Percentiles rank a stretch among this genome's conserved stretches.
phyloP scores from a whole-genome alignment of 208 protist species.

The Wallacemonas sp. region DNA sequence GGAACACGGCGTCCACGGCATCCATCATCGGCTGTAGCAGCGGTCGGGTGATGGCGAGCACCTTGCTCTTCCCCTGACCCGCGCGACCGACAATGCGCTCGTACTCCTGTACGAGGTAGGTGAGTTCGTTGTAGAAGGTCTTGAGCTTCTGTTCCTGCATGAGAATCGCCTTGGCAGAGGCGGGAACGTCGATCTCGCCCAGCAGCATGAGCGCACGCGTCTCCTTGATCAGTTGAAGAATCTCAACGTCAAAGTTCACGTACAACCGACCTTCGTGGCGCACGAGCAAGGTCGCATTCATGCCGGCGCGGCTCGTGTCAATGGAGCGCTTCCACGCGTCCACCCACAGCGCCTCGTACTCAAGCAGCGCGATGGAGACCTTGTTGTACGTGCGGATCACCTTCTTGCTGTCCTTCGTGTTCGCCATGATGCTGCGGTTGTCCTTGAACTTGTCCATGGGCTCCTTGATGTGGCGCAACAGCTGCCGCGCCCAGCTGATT shows the following conservation, averaged over 20 bases:
- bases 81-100: slow-evolving; percentile 78
- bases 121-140: slow-evolving; percentile 94
- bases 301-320: slow-evolving; percentile 90
- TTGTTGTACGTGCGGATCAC: slow-evolving; percentile 97
- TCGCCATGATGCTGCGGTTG: slow-evolving; percentile 93
- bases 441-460: slow-evolving; percentile 96
- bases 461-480: slow-evolving; percentile 95
- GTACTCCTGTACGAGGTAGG: slow-evolving; percentile 90
- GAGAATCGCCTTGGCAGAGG: slow-evolving; percentile 83
- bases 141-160: slow-evolving; percentile 96
- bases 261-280: slow-evolving; percentile 93
- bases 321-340: slow-evolving; percentile 95
- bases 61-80: slow-evolving; percentile 40
- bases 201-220: slow-evolving; percentile 93
- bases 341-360: slow-evolving; percentile 96
- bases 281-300: slow-evolving; percentile 96
- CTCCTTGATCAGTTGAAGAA: slow-evolving; percentile 97
- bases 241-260: slow-evolving; percentile 98
- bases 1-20: slow-evolving; percentile 89
- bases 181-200: slow-evolving; percentile 92
- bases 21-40: slow-evolving; percentile 92
- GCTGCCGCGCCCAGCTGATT: slow-evolving; percentile 95
- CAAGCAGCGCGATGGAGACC: slow-evolving; percentile 91
- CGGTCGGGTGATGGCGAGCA: slow-evolving; percentile 84
- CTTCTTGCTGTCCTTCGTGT: slow-evolving; percentile 95